Conservation (phyloP, 2,329 filamentous ascomycete species). For the Colletotrichum sp. region DNA sequence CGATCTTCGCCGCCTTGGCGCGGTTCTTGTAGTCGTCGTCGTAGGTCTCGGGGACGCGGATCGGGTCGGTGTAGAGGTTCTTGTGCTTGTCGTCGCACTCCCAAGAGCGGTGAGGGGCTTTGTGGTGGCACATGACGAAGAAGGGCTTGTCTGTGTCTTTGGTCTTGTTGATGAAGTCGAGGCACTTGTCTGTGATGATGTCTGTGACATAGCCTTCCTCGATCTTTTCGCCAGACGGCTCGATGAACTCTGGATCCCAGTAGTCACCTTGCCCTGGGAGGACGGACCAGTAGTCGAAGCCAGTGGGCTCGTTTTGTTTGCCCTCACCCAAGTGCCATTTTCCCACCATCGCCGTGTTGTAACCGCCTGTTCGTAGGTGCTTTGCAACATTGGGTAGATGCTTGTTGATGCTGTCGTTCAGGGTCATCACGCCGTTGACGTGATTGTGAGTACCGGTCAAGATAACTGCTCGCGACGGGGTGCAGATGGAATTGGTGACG, state of each 20-base stretch:
- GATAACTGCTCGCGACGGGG: conserved; percentile 54
- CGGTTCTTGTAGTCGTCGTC: conserved; percentile 60
- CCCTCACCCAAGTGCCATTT: conserved; percentile 61
- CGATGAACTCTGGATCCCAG: conserved; percentile 55
- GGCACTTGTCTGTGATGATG: conserved; percentile 54
- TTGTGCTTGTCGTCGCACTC: conserved; percentile 55
- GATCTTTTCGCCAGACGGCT: conserved; percentile 32
- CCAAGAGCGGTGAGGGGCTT: conserved; percentile 59
- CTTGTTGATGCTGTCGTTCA: conserved; percentile 54
- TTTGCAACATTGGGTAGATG: conserved; percentile 57
- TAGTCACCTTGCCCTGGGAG: conserved; percentile 58
- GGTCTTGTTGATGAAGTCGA: conserved; percentile 42
- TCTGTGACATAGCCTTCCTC: conserved; percentile 54
- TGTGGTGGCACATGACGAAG: conserved; percentile 63
- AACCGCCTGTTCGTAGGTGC: conserved; percentile 48
- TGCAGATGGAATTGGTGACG: conserved; percentile 59
- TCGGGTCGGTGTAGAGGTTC: conserved; percentile 48
- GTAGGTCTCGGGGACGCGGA: conserved; percentile 55
- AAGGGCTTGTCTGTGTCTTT: conserved; percentile 46
- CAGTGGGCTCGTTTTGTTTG: conserved; percentile 46
- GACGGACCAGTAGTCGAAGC: conserved; percentile 58
- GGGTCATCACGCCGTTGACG: conserved; percentile 56
- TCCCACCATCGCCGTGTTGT: conserved; percentile 57
- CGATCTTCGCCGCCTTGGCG: conserved; percentile 50
- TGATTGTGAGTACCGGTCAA: conserved; percentile 57